phyloP scores from a whole-genome alignment of 257 asterid species.

The Oldenlandia corymbosa region DNA sequence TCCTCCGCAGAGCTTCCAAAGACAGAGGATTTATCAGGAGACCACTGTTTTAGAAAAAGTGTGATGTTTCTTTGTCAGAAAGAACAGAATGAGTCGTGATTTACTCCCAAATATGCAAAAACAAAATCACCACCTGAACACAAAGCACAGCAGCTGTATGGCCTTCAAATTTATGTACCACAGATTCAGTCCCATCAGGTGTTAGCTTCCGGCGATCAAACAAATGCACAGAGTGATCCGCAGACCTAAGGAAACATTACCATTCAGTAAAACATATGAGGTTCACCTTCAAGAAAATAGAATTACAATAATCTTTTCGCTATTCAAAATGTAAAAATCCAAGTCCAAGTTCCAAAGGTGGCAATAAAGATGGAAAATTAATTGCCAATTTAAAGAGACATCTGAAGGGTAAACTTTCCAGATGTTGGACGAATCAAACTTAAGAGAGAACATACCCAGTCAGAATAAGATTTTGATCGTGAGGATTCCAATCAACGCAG shows the following conservation, averaged over 20 bases:
- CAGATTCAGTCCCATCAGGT: slow-evolving; percentile 60
- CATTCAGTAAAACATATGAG: background rate
- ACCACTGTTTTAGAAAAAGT: slow-evolving; percentile 58
- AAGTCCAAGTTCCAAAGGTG: background rate
- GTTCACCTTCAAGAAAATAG: background rate
- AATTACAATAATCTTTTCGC: too few species aligned
- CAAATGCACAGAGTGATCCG: slow-evolving; percentile 85
- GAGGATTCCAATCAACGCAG: slow-evolving; percentile 97
- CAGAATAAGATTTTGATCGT: slow-evolving; percentile 73
- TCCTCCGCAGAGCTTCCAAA: slow-evolving; percentile 98
- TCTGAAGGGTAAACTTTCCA: too few species aligned
- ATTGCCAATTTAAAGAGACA: too few species aligned
- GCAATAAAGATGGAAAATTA: too few species aligned
- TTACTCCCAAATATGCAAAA: background rate
- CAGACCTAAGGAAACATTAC: slow-evolving; percentile 51
- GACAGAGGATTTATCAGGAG: slow-evolving; percentile 79
- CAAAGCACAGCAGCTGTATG: slow-evolving; percentile 88
- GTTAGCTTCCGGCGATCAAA: slow-evolving; percentile 89
- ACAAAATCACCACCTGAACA: slow-evolving; percentile 67
- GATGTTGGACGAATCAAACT: background rate
- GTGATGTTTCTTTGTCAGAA: too few species aligned
- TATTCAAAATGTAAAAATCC: background rate
- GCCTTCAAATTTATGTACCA: slow-evolving; percentile 77
- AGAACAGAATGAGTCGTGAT: background rate
- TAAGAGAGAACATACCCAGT: slow-evolving; percentile 64